A percentile compares a stretch with the other conserved stretches of the same genome.
phyloP scores from a whole-genome alignment of 2,329 filamentous ascomycete genomes.

The Lachnellula cervina region DNA sequence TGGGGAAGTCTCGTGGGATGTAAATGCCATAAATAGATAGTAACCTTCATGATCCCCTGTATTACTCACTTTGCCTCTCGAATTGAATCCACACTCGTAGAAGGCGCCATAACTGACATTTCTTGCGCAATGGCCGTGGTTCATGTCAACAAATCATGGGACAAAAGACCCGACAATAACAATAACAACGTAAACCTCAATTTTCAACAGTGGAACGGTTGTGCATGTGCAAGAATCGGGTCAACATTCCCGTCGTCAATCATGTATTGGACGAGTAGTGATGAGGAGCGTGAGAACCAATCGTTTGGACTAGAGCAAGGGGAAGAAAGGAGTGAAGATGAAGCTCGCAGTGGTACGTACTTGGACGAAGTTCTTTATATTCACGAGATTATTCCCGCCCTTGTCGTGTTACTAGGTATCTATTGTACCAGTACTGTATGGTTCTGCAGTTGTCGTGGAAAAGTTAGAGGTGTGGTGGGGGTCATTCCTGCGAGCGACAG shows the following conservation, averaged over 20 bases:
- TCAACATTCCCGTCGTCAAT: neutral
- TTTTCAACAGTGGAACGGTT: conserved; percentile 16
- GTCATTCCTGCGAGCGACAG: neutral
- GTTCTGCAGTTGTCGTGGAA: neutral
- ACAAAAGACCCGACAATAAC: neutral
- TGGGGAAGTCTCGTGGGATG: neutral
- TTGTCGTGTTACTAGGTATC: too few relatives aligned
- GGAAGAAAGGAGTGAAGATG: neutral
- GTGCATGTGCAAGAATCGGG: conserved; percentile 8
- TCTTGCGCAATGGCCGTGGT: conserved; percentile 4
- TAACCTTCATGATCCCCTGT: too few relatives aligned
- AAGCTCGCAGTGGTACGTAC: neutral
- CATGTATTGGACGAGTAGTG: conserved; percentile 4
- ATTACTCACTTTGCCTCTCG: too few relatives aligned
- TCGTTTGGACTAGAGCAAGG: neutral
- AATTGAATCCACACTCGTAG: too few relatives aligned
- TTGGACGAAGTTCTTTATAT: neutral
- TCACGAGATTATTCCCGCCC: too few relatives aligned
- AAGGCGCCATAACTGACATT: conserved; percentile 15
- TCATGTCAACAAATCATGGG: neutral
- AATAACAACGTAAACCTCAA: neutral
- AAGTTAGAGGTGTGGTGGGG: neutral
- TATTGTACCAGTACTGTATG: too few relatives aligned
- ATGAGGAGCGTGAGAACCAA: neutral
- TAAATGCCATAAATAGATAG: neutral